A percentile compares a stretch with the other conserved stretches of the same genome.
Conservation (phyloP, 495 filamentous ascomycete species). For the Neurospora hispaniola region DNA sequence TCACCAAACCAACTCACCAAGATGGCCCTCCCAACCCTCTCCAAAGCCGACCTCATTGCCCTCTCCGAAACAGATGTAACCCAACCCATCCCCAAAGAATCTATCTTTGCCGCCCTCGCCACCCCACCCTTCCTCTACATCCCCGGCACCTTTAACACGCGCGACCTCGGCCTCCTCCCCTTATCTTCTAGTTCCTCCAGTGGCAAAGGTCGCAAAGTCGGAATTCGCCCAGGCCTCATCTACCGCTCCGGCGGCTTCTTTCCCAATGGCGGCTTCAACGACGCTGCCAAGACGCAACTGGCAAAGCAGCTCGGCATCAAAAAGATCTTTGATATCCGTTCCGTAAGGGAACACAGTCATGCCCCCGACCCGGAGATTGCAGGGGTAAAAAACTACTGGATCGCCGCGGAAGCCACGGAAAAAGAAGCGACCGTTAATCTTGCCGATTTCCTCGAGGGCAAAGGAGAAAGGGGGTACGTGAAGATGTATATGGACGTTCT, state of each 20-base stretch:
- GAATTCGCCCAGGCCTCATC: conserved; percentile 31
- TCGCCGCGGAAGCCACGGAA: conserved; percentile 11
- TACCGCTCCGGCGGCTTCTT: conserved; percentile 43
- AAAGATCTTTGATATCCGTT: conserved; percentile 36
- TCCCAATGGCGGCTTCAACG: conserved; percentile 16
- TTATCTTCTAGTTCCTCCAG: conserved; percentile 3
- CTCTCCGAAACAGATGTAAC: conserved; percentile 29
- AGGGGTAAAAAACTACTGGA: conserved; percentile 32
- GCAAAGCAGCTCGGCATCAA: conserved; percentile 22
- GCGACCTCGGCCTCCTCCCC: conserved; percentile 40
- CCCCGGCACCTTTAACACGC: conserved; percentile 43
- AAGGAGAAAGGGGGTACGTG: conserved; percentile 29
- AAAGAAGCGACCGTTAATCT: conserved; percentile 23
- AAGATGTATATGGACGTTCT: conserved; percentile 30
- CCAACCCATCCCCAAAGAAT: conserved; percentile 17
- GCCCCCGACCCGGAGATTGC: conserved; percentile 28
- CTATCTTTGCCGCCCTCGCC: conserved; percentile 23
- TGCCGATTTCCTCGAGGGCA: conserved; percentile 27
- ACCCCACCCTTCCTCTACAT: conserved; percentile 43
- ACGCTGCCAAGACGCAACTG: conserved; percentile 27
- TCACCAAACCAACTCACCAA: background rate
- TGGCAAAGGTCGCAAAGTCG: background rate
- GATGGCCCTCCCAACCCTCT: conserved; percentile 16
- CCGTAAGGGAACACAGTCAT: conserved; percentile 22
- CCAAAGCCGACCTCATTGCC: conserved; percentile 21